Percentiles rank a stretch among this genome's conserved stretches.
These are phyloP conservation scores for Cryptococcus sp. DNA, from an alignment of 1,284 basidiomycete species.

Conservation along the genomic window DNA sequence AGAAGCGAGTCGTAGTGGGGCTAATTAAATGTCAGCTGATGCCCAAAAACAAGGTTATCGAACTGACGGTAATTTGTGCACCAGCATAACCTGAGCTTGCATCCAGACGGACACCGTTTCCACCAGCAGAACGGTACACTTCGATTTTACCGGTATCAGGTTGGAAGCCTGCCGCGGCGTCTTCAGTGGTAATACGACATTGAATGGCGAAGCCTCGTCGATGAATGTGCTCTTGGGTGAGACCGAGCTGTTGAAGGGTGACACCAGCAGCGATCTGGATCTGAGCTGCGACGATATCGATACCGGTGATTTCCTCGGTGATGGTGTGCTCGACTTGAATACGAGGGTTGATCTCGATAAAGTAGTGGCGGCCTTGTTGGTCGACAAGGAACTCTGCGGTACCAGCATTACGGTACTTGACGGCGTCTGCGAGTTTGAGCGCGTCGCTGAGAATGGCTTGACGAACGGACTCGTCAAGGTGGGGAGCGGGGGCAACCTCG, in stretches of 20 bases:
- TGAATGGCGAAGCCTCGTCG: conserved; percentile 98
- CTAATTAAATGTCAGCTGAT: conserved; percentile 49
- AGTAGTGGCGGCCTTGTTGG: conserved; percentile 92
- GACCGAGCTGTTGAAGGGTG: conserved; percentile 89
- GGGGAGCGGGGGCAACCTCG: conserved; percentile 95
- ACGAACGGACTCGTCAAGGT: conserved; percentile 86
- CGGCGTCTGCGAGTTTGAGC: conserved; percentile 90
- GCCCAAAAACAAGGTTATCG: neutral
- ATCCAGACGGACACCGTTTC: conserved; percentile 97
- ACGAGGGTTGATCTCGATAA: conserved; percentile 98
- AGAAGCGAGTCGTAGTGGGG: conserved; percentile 98
- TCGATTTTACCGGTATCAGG: conserved; percentile 99
- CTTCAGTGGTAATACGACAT: conserved; percentile 99
- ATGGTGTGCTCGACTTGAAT: conserved; percentile 99
- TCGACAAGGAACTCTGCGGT: conserved; percentile 98
- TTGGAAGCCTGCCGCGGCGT: conserved; percentile 86
- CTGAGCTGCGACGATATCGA: conserved; percentile 97
- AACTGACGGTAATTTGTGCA: conserved; percentile 91
- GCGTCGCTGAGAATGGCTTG: conserved; percentile 85
- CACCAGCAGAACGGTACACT: conserved; percentile 97
- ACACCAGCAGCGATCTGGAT: conserved; percentile 98
- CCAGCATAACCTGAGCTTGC: conserved; percentile 98
- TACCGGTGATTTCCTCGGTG: conserved; percentile 97
- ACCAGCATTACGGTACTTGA: conserved; percentile 93
- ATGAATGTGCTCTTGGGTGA: conserved; percentile 94